Evolutionary conservation across 495 filamentous ascomycete species (phyloP).

Genomic region (Penicillium cataractarum): DNA sequence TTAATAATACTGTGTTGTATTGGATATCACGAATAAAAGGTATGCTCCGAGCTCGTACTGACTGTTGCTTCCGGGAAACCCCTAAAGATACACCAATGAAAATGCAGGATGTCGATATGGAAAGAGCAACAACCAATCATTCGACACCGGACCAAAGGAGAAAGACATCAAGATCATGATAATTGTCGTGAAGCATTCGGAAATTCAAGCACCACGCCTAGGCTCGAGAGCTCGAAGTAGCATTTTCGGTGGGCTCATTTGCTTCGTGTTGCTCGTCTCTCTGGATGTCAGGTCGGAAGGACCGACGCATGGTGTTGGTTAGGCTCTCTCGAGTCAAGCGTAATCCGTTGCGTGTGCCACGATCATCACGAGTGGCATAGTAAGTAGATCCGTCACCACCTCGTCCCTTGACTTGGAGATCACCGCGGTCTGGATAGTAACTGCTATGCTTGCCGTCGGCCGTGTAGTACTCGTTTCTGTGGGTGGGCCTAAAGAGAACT

Average conservation of each 20-base stretch:
- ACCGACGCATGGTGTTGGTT: slow-evolving; percentile 8
- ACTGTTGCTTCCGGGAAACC: background rate
- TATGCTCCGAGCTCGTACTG: background rate
- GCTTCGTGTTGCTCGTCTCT: slow-evolving; percentile 13
- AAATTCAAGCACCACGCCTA: background rate
- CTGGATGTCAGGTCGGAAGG: slow-evolving; percentile 1
- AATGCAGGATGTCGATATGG: slow-evolving; percentile 11
- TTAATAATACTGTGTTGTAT: background rate
- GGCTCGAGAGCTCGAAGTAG: background rate
- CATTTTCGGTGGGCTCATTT: background rate
- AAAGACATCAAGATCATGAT: background rate
- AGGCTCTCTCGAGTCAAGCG: slow-evolving; percentile 30
- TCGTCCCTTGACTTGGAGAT: slow-evolving; percentile 28
- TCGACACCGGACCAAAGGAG: slow-evolving; percentile 6
- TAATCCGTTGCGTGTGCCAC: slow-evolving; percentile 18
- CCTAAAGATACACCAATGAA: slow-evolving; percentile 15
- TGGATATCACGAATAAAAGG: background rate
- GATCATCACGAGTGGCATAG: slow-evolving; percentile 28
- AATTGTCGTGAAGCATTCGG: background rate
- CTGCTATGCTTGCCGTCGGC: slow-evolving; percentile 38
- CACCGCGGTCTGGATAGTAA: slow-evolving; percentile 30
- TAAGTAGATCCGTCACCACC: slow-evolving; percentile 27
- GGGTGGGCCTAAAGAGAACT: slow-evolving; percentile 21
- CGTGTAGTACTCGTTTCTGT: slow-evolving; percentile 38
- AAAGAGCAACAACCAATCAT: too few relatives aligned